Evolutionary conservation across 1,284 basidiomycete species (phyloP).

Genomic region (Malassezia psittaci): DNA sequence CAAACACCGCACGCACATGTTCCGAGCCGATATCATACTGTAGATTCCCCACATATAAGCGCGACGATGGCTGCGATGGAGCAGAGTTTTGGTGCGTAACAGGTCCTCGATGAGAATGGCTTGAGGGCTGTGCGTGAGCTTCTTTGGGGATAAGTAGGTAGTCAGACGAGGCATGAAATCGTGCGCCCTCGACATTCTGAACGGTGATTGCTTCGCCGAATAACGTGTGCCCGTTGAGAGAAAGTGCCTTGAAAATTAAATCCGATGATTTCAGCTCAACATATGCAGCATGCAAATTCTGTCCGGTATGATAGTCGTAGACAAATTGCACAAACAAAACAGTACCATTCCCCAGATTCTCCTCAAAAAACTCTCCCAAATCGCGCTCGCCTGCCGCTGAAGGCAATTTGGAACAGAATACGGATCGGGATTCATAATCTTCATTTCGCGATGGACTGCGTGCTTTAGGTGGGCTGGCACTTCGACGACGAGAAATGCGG

Average conservation of each 20-base stretch:
- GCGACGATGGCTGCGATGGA: conserved; percentile 51
- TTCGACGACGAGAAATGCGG: conserved; percentile 2
- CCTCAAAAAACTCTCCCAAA: conserved; percentile 96
- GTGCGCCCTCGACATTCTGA: conserved; percentile 88
- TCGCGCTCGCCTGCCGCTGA: conserved; percentile 87
- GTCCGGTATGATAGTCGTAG: conserved; percentile 78
- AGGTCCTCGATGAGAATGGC: not conserved
- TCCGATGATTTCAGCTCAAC: conserved; percentile 87
- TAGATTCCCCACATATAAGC: conserved; percentile 89
- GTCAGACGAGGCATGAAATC: conserved; percentile 22
- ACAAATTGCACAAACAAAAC: conserved; percentile 93
- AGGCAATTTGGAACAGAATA: conserved; percentile 95
- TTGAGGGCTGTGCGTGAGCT: conserved; percentile 7
- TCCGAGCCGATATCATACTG: conserved; percentile 92
- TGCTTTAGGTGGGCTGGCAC: conserved; percentile 8
- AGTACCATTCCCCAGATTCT: conserved; percentile 73
- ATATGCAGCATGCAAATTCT: conserved; percentile 93
- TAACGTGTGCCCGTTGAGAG: conserved; percentile 80
- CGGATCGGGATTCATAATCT: conserved; percentile 72
- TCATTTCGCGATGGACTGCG: conserved; percentile 17
- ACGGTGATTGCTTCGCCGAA: conserved; percentile 97
- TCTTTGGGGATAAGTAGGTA: not conserved
- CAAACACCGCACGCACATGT: conserved; percentile 95
- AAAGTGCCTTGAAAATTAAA: conserved; percentile 77
- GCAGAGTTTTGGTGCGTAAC: conserved; percentile 39